Percentiles rank a stretch among this genome's conserved stretches.
phyloP scores from a whole-genome alignment of 2,329 filamentous ascomycete species.

The Talaromyces islandicus region DNA sequence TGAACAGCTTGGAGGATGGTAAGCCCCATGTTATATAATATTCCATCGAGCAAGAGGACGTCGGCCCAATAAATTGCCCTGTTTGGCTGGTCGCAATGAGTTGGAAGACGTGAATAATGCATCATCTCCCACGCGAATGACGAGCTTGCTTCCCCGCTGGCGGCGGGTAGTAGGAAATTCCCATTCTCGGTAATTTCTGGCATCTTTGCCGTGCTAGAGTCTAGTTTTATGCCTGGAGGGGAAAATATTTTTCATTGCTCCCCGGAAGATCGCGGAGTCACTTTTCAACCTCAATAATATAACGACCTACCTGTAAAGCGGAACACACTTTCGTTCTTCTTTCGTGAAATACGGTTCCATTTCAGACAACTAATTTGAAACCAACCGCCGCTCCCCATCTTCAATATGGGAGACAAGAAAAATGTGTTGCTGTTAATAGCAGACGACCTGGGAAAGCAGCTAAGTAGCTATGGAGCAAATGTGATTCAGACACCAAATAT shows the following conservation, averaged over 20 bases:
- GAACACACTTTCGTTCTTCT: neutral
- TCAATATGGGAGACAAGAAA: neutral
- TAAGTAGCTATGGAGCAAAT: constrained; percentile 28
- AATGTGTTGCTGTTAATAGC: constrained; percentile 39
- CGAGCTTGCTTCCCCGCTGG: neutral
- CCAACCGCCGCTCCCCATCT: neutral
- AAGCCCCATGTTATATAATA: neutral
- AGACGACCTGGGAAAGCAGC: constrained; percentile 36
- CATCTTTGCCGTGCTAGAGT: neutral
- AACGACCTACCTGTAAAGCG: neutral
- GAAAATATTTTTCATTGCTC: neutral
- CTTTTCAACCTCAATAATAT: neutral
- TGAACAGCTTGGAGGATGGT: neutral
- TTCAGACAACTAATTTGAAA: neutral
- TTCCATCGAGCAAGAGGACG: too few species aligned
- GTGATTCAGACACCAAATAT: constrained; percentile 33
- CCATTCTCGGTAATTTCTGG: neutral
- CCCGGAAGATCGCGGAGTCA: neutral
- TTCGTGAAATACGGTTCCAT: neutral
- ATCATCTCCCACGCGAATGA: neutral
- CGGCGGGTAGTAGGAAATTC: neutral
- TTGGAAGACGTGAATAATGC: neutral
- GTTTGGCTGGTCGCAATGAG: neutral
- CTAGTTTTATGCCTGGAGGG: neutral
- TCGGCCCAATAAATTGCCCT: neutral